phyloP scores from a whole-genome alignment of 306 rosid genomes.

The Hippophae rhamnoides region DNA sequence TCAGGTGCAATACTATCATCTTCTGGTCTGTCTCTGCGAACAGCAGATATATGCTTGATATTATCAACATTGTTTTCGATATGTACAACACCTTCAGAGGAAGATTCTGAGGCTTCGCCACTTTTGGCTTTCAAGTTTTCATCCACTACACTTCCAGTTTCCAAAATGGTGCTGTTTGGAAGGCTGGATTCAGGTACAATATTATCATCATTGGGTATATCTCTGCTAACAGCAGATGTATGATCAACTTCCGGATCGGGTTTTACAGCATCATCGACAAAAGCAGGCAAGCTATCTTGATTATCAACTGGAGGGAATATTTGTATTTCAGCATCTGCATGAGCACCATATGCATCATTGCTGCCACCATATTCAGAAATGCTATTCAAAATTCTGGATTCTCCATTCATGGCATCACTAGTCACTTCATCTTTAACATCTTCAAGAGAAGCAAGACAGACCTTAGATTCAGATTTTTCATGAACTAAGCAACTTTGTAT shows the following conservation, averaged over 20 bases:
- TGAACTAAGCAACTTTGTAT: conserved; percentile 5
- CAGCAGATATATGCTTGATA: conserved; percentile 16
- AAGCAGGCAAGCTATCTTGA: background rate
- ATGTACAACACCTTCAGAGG: background rate
- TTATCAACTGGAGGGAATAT: conserved; percentile 4
- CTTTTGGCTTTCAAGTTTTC: background rate
- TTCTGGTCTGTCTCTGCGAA: conserved; percentile 10
- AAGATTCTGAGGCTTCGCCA: background rate
- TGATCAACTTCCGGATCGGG: conserved; percentile 22
- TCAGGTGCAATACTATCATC: conserved; percentile 17
- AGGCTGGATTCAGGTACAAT: conserved; percentile 14
- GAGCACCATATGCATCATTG: conserved; percentile 10
- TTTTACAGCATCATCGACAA: conserved; percentile 14
- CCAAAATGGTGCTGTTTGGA: conserved; percentile 4
- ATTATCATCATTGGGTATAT: conserved; percentile 11
- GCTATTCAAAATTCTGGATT: conserved; percentile 12
- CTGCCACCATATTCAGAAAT: conserved; percentile 10
- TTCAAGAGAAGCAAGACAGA: conserved; percentile 8
- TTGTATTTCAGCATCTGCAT: background rate
- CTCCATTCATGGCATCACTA: conserved; percentile 6
- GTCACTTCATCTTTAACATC: conserved; percentile 13
- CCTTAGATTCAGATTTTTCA: conserved; percentile 11
- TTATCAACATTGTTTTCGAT: conserved; percentile 1
- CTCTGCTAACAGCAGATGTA: conserved; percentile 17
- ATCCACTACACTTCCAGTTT: conserved; percentile 13